These are phyloP conservation scores for Eucalyptus regnans DNA, from an alignment of 345 rosid genomes.

Conservation along the genomic window DNA sequence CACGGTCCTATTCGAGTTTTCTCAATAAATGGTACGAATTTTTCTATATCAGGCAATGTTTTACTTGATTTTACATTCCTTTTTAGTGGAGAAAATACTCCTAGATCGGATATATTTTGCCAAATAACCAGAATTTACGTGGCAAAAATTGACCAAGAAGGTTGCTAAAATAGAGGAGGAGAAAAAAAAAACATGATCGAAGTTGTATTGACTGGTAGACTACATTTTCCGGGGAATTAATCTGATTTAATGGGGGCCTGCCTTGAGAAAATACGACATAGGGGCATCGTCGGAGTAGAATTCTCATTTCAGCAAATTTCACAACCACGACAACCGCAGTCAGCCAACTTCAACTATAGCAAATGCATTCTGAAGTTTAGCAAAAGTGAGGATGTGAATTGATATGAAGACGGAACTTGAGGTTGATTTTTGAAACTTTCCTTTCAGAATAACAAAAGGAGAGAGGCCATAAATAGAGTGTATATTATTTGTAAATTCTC, in stretches of 20 bases:
- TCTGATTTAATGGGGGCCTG: background rate
- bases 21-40: background rate
- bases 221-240: background rate
- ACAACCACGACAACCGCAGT: background rate
- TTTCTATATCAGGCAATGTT: background rate
- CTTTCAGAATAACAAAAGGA: background rate
- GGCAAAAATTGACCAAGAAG: background rate
- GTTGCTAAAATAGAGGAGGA: background rate
- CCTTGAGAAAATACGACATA: background rate
- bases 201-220: background rate
- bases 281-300: background rate
- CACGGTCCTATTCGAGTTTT: too few species aligned
- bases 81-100: background rate
- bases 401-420: background rate
- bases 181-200: background rate
- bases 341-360: background rate
- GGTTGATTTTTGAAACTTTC: background rate
- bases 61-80: background rate
- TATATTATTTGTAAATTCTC: background rate
- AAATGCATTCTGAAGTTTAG: too few species aligned
- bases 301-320: background rate
- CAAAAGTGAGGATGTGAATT: too few species aligned
- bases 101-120: background rate
- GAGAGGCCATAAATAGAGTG: background rate
- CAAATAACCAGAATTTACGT: background rate